Evolutionary conservation across 192 early-diverging fungal genomes (phyloP), one percentile per base, ranked within the genome.

Genomic region (Kickxella alabastrina): DNA sequence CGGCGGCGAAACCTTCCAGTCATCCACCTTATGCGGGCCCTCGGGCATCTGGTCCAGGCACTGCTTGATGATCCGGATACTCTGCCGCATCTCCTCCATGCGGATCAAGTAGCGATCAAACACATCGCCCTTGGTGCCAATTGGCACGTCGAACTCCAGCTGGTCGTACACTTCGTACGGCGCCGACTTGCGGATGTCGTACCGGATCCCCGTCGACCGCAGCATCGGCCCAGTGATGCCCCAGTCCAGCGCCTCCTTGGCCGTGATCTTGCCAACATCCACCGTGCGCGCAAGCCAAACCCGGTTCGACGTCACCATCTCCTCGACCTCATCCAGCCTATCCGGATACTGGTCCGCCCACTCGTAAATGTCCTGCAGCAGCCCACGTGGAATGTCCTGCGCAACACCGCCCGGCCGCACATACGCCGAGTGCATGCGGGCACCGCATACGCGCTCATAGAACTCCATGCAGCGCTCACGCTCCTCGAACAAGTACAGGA

Each of bases 401-500:
- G 91, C 79, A 18, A 98, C 96, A 59, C 96, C 96, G 10, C 93
- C 96, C 8, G 93, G 93, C 47, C 96, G 87, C 34, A 98, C 88
- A 64, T 96, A 98, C 27, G 93, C 93, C 27, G 92, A 83, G 75
- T 98, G 96, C 85, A 98, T 92, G 60, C 96, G 92, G 19, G 96
- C 96, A 31, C 96, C 96, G 10, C 90, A 93, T 23, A 96, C 93
- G 65, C 96, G 92, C 68, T 98, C 96, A 74, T 98, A 98, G 59
- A 93, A 96, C 82, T 98, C 96, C 90, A 98, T 98, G 55, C 93
- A 77, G 75, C 94, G 92, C 69, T 98, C 96, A 68, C 96, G 92
- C 79, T 98, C 96, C 81, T 98, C 96, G 60, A 98, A 97, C 88
- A 97, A 85, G 84, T 92, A 98, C 69, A 98, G 79, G 80, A 98